These are phyloP conservation scores for Thymus quinquecostatus DNA, from an alignment of 257 asterid genomes.

Conservation along the genomic window DNA sequence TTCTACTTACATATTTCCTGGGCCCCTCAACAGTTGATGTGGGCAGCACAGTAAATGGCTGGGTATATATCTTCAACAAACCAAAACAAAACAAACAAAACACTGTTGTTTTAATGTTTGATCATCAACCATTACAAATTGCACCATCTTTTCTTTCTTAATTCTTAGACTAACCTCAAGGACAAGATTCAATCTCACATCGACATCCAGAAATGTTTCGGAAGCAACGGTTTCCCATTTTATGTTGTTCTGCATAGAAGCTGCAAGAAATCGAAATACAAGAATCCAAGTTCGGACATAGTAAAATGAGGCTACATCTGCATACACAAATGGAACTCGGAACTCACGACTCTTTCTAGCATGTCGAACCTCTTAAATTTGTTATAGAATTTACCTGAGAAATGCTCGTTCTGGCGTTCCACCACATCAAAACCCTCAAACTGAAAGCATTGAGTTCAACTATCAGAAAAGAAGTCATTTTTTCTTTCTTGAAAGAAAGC, in stretches of 20 bases:
- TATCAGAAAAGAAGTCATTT: no score
- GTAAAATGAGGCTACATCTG: no score
- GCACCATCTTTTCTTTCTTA: no score
- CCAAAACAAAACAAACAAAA: neutral
- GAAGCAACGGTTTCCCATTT: conserved; percentile 8
- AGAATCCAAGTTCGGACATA: no score
- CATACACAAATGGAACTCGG: neutral
- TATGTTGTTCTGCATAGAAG: neutral
- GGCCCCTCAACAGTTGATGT: conserved; percentile 64
- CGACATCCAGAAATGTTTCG: conserved; percentile 1
- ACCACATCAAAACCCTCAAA: no score
- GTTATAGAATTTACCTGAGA: conserved; percentile 48
- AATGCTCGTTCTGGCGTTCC: conserved; percentile 60
- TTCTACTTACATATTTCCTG: conserved; percentile 64
- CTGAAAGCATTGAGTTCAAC: no score
- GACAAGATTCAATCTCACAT: neutral
- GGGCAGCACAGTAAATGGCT: conserved; percentile 67
- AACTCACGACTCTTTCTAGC: neutral
- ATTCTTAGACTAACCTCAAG: neutral
- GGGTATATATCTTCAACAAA: conserved; percentile 57
- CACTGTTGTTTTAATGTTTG: no score
- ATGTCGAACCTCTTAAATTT: no score
- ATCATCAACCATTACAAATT: no score
- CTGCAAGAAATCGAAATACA: neutral
- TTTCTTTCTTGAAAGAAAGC: no score